Percentiles rank a stretch among this genome's conserved stretches.
These are phyloP conservation scores for Colletotrichum camelliae DNA, from an alignment of 2,329 filamentous ascomycete species.

Conservation along the genomic window DNA sequence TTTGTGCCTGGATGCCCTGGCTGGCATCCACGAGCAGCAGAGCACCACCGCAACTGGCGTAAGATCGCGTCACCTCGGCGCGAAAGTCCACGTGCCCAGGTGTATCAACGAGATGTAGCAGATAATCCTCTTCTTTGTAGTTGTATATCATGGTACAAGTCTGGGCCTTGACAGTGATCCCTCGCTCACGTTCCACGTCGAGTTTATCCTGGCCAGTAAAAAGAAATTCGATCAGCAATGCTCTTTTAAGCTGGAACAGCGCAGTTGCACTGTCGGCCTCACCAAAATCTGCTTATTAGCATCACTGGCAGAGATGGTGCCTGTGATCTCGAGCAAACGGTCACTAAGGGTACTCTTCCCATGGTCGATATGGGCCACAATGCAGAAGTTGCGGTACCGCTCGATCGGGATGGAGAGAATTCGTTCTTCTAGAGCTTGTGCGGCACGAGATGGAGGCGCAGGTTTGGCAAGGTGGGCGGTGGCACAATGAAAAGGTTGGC, in stretches of 20 bases:
- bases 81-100: slow-evolving; percentile 98
- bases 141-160: slow-evolving; percentile 98
- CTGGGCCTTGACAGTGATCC: slow-evolving; percentile 98
- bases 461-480: slow-evolving; percentile 1
- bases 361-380: slow-evolving; percentile 98
- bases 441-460: slow-evolving; percentile 28
- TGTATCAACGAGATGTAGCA: slow-evolving; percentile 94
- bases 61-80: slow-evolving; percentile 93
- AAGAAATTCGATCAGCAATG: background rate
- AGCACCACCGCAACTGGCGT: slow-evolving; percentile 94
- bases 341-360: slow-evolving; percentile 97
- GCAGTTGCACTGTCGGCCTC: background rate
- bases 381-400: slow-evolving; percentile 93
- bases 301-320: slow-evolving; percentile 82
- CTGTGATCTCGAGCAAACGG: slow-evolving; percentile 89
- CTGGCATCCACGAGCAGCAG: slow-evolving; percentile 93
- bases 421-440: slow-evolving; percentile 53
- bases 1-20: slow-evolving; percentile 96
- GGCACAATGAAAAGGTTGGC: background rate
- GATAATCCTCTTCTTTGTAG: slow-evolving; percentile 83
- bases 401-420: slow-evolving; percentile 80
- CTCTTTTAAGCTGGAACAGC: too few species aligned
- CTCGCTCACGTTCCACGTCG: slow-evolving; percentile 89
- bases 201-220: slow-evolving; percentile 73
- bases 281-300: slow-evolving; percentile 89